Base-by-base conservation (phyloP, 148 eudicot species). In the Chenopodium suecicum region DNA sequence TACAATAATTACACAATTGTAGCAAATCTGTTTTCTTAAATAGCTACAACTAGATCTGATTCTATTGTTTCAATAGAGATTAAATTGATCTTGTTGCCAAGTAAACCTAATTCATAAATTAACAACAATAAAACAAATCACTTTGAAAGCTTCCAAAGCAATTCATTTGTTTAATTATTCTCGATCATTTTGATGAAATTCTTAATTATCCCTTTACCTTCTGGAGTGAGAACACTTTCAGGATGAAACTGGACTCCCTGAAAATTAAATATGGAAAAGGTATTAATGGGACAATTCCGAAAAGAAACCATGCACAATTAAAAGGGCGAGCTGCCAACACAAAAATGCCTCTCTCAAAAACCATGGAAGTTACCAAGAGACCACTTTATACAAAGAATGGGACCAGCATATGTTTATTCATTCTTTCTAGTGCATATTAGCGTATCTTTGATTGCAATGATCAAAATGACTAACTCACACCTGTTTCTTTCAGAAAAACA, bases 171-270 rank as follows among this genome's bases (percentile, higher is more conserved):
- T 73, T 19, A 9, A 19, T 22, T 11, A 23, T 72, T 86, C 84
- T 94, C 95, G 12, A 96, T 89, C 89, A 90, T 79, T 82, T 87
- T 90, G 60, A 94, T 83, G 71, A 96, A 96, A 67, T 94, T 96
- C n/a, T 78, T 81, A 56, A 96, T 94, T 2, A 96, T 94, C 80
- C 78, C 91, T 88, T 87, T 92, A 74, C 99, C 99, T 83, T 96
- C 98, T 20, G 84, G 82, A 22, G 98, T 96, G 75, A 96, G 93
- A 84, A 96, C 90, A 88, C 98, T 96, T 86, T 96, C 99, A 3
- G 99, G 99, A 86, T 96, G 99, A 87, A 96, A 96, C 79, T 96
- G 99, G 22, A 96, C 99, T 27, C 99, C 99, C 99, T 96, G 90
- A 80, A 85, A 74, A 82, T 79, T 44, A 74, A 10, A 19, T 14